Evolutionary conservation across 1,284 basidiomycete genomes (phyloP).

Genomic region (Moesziomyces parantarcticus): DNA sequence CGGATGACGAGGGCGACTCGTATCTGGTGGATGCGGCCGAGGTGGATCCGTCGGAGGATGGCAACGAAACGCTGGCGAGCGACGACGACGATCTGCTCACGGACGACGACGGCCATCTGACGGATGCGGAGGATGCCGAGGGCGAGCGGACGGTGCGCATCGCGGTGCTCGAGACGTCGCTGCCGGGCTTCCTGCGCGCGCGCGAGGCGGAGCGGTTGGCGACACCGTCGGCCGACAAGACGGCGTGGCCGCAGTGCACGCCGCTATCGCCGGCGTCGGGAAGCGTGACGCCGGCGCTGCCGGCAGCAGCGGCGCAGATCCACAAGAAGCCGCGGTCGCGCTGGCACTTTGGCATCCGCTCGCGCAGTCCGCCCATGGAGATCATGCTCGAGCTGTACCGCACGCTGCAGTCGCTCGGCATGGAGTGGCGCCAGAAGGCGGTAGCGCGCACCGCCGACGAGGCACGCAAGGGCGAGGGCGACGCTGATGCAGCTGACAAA

Average conservation of each 20-base stretch:
- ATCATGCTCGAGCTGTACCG: conserved; percentile 99
- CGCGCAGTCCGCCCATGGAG: conserved; percentile 95
- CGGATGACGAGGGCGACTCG: conserved; percentile 30
- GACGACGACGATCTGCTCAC: conserved; percentile 55
- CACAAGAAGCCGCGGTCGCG: conserved; percentile 69
- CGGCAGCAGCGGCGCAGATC: conserved; percentile 36
- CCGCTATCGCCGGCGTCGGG: conserved; percentile 19
- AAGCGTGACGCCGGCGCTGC: conserved; percentile 8
- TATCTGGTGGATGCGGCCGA: conserved; percentile 43
- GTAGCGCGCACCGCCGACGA: conserved; percentile 5
- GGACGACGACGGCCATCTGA: conserved; percentile 51
- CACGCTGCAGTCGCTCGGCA: conserved; percentile 88
- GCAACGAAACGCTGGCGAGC: conserved; percentile 48
- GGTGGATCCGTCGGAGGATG: conserved; percentile 55
- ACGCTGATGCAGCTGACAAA: conserved; percentile 38
- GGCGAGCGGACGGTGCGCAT: conserved; percentile 42
- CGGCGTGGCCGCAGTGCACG: conserved; percentile 42
- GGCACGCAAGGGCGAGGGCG: conserved; percentile 14
- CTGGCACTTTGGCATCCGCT: conserved; percentile 98
- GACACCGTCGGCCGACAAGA: conserved; percentile 42
- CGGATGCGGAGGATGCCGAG: conserved; percentile 44
- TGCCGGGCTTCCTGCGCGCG: conserved; percentile 37
- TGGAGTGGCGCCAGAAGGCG: conserved; percentile 82
- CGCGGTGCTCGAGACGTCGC: conserved; percentile 58
- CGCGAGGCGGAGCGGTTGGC: conserved; percentile 37